phyloP scores from a whole-genome alignment of 2,329 filamentous ascomycete species.

The Mollisia scopiformis region DNA sequence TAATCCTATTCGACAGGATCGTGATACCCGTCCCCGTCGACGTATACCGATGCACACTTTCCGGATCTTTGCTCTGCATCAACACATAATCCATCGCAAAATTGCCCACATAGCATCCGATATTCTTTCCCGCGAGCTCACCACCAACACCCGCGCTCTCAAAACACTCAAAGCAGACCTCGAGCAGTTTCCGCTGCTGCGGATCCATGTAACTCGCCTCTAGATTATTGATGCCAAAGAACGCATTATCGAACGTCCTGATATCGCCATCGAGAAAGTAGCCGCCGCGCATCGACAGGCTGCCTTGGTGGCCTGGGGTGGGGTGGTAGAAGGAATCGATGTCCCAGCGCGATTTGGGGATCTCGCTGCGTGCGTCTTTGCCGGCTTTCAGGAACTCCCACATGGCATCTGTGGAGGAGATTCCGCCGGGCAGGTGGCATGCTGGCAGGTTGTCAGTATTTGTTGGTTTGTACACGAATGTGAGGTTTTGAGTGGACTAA shows the following conservation, averaged over 20 bases:
- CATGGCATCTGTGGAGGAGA: no score
- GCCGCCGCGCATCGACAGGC: slow-evolving; percentile 19
- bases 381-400: no score
- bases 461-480: no score
- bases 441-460: no score
- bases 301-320: no score
- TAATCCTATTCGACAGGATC: slow-evolving; percentile 34
- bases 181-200: slow-evolving; percentile 31
- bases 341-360: no score
- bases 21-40: slow-evolving; percentile 16
- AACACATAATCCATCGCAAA: slow-evolving; percentile 18
- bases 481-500: no score
- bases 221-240: not conserved
- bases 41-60: slow-evolving; percentile 4
- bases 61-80: no score
- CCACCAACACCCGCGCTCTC: slow-evolving; percentile 28
- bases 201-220: slow-evolving; percentile 28
- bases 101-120: slow-evolving; percentile 17
- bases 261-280: no score
- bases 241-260: not conserved
- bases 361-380: no score
- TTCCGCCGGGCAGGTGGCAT: no score
- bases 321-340: no score
- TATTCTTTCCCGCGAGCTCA: slow-evolving; percentile 17
- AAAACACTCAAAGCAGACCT: slow-evolving; percentile 34